Base-by-base conservation (phyloP, 108 stramenopile species). In the Schizochytrium sp. region DNA sequence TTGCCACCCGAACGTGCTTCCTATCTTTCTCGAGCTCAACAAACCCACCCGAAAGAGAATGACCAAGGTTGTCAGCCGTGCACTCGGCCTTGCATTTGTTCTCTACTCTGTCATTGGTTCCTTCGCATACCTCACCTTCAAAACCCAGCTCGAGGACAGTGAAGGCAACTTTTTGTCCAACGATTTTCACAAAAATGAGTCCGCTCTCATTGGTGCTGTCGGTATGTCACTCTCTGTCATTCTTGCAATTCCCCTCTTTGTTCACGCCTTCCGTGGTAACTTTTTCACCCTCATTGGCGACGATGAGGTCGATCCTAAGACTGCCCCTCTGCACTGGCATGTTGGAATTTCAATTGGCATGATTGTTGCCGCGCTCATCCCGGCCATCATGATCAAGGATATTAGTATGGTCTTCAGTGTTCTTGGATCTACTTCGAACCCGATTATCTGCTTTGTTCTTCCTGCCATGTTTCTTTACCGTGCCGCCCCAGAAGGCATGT, bases 351-450 rank as follows among this genome's bases (percentile, higher is more conserved):
- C 50, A 38, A 12, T 83, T 8, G 76, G 76, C 47, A 83, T 83
- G 76, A 53, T 83, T 5, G 40, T 49, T 10, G 50, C 53, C 53
- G 76, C 76, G 8, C 53, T 83, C 50, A 5, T 83, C 17, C 76
- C 76, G 47, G 76, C 76, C 76, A 83, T 83, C 76, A 55, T 83
- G 76, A 83, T 83, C n/a, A 83, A 40, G 28, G 76, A 83, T 53
- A 83, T 83, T 28, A 55, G 50, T 28, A 83, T 49, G 53, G 76
- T 83, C 50, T 83, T 83, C 53, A 49, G n/a, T 10, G 76, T 83
- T 47, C 53, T 83, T 10, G 76, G 76, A 5, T 83, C 76, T n/a
- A 83, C 76, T 8, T 55, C 76, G 15, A 83, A 83, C 47, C 76
- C 76, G 28, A 55, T 83, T 40, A 83, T 83, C 55, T 83, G 76